Base-by-base conservation (phyloP, 176 grass and related monocot genomes). In the Aegilops umbellulata region DNA sequence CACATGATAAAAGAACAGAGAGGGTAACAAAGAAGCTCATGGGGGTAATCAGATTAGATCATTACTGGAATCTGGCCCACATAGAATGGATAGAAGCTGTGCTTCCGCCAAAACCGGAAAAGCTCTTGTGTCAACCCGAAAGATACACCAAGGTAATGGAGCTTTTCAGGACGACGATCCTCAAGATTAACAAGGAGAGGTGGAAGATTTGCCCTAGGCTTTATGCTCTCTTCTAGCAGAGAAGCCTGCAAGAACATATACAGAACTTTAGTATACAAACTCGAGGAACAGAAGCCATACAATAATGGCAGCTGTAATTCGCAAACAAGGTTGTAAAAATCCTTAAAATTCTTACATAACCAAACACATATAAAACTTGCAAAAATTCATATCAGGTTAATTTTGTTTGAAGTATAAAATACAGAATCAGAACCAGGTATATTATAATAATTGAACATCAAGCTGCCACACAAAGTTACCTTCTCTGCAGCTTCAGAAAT, bases 101-200 rank as follows among this genome's bases (percentile, higher is more conserved):
- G 96, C 83, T 92, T 98, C 79, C 89, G 90, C 96, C 96, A 98
- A 80, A 98, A 98, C 13, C 92, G 90, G 79, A 95, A 98, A 73
- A 98, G 90, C 74, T 94, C 92, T 62, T 90, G 90, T 41, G 93
- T 98, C 72, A 98, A 80, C 80, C 93, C 96, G 89, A 95, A 98
- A 86, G 93, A 98, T 63, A 95, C 96, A 67, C 90, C 96, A 68
- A 98, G 85, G 60, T 89, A 98, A 80, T 98, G 93, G 55, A 98
- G 96, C 78, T 92, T 95, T 87, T 98, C 96, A 57, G 86, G 90
- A 77, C 13, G 57, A 63, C 90, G 90, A 60, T 88, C 88, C 25
- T 11, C 58, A 82, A 98, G 90, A 91, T 88, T 88, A 80, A 95
- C 75, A 86, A 95, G 93, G 61, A 98, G 93, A 15, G 93, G 88